phyloP scores from a whole-genome alignment of 75 land plant genomes.

The Pseudotsuga menziesii region DNA sequence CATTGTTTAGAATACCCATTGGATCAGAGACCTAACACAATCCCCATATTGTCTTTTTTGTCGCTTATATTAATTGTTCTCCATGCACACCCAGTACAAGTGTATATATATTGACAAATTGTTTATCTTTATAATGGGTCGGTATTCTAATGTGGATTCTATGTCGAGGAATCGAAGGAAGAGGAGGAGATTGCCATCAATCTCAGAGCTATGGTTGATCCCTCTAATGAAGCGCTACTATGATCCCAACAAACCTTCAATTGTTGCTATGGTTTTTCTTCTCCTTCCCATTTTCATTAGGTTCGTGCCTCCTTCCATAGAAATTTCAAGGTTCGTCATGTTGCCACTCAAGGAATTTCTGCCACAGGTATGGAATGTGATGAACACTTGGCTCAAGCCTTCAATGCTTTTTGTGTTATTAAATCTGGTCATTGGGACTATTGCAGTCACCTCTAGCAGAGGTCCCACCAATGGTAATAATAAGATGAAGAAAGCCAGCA shows the following conservation, averaged over 20 bases:
- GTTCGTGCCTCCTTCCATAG: not conserved
- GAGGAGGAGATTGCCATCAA: not conserved
- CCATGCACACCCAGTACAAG: too few species aligned
- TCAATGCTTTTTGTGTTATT: not conserved
- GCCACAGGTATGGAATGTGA: not conserved
- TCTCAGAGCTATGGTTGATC: not conserved
- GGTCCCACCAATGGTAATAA: not conserved
- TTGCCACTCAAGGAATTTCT: not conserved
- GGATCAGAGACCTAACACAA: too few species aligned
- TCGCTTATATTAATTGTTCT: too few species aligned
- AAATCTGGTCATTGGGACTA: conserved; percentile 4
- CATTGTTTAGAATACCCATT: too few species aligned
- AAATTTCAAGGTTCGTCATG: not conserved
- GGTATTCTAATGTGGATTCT: too few species aligned
- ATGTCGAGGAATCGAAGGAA: not conserved
- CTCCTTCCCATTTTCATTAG: conserved; percentile 9
- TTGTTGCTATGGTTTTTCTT: not conserved
- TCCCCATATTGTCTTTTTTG: too few species aligned
- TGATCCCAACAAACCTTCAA: conserved; percentile 2
- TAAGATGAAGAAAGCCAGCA: not conserved
- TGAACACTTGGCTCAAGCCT: not conserved
- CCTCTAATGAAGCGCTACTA: conserved; percentile 2
- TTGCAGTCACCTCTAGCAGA: conserved; percentile 8
- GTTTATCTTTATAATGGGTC: too few species aligned
- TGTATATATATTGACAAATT: too few species aligned